Conservation (phyloP, 2,329 filamentous ascomycete species). For the Trichoderma atrobrunneum region DNA sequence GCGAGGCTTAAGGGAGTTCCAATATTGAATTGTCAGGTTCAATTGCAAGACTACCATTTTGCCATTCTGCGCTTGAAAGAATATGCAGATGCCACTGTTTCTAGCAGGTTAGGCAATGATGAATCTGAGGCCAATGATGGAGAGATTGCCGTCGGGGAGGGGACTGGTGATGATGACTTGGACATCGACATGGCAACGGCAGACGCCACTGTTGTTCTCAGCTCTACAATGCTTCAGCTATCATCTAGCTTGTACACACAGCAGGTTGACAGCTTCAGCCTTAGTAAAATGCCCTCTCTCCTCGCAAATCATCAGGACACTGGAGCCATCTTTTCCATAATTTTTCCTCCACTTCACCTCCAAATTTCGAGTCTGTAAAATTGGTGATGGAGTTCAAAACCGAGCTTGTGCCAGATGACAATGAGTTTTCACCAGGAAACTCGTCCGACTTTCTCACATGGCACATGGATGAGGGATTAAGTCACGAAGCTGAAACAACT, state of each 20-base stretch:
- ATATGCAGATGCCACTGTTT: slow-evolving; percentile 58
- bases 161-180: slow-evolving; percentile 63
- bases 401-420: neutral
- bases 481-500: neutral
- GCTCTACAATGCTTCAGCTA: neutral
- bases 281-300: neutral
- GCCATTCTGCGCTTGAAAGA: slow-evolving; percentile 54
- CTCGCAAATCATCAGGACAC: too few relatives aligned
- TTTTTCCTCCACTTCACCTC: neutral
- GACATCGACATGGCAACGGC: slow-evolving; percentile 45
- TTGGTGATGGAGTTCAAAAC: neutral
- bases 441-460: too few relatives aligned
- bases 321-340: too few relatives aligned
- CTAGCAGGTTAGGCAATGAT: slow-evolving; percentile 63
- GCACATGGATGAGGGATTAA: neutral
- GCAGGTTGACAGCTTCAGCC: neutral
- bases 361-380: neutral
- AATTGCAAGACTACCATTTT: slow-evolving; percentile 54
- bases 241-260: neutral
- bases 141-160: slow-evolving; percentile 49
- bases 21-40: slow-evolving; percentile 48
- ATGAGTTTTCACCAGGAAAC: neutral
- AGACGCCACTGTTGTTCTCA: neutral
- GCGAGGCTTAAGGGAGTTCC: slow-evolving; percentile 47
- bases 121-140: slow-evolving; percentile 55